Conservation (phyloP, 1,284 basidiomycete genomes). For the Malassezia pachydermatis region DNA sequence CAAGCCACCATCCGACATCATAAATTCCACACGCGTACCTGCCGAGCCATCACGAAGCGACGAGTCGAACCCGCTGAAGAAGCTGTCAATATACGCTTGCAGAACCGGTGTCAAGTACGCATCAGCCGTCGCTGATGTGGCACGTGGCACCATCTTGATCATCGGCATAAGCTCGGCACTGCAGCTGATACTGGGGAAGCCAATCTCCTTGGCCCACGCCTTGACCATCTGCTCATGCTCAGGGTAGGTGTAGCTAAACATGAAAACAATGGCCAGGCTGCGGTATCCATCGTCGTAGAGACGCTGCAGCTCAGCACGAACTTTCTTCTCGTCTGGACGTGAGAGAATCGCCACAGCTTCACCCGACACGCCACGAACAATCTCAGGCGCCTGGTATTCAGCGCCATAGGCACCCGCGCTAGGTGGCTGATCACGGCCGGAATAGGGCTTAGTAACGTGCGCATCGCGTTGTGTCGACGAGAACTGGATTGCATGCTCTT, state of each 20-base stretch:
- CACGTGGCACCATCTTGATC: conserved; percentile 82
- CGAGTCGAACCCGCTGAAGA: conserved; percentile 76
- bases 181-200: conserved; percentile 78
- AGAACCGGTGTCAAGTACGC: conserved; percentile 91
- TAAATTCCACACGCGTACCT: conserved; percentile 45
- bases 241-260: conserved; percentile 85
- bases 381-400: conserved; percentile 60
- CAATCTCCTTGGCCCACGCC: conserved; percentile 62
- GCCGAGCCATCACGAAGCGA: conserved; percentile 54
- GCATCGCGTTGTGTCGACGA: conserved; percentile 19
- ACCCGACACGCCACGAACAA: conserved; percentile 74
- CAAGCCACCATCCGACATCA: conserved; percentile 59
- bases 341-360: conserved; percentile 81
- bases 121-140: conserved; percentile 82
- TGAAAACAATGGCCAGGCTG: conserved; percentile 72
- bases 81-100: conserved; percentile 74
- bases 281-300: conserved; percentile 69
- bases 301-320: conserved; percentile 56
- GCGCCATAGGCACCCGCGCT: conserved; percentile 49
- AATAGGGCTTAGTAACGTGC: conserved; percentile 22
- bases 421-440: conserved; percentile 50
- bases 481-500: conserved; percentile 53
- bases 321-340: conserved; percentile 52
- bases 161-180: conserved; percentile 80
- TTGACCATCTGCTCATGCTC: conserved; percentile 67